These are phyloP conservation scores for Parafenestella ontariensis DNA, from an alignment of 2,329 filamentous ascomycete species.

Conservation along the genomic window DNA sequence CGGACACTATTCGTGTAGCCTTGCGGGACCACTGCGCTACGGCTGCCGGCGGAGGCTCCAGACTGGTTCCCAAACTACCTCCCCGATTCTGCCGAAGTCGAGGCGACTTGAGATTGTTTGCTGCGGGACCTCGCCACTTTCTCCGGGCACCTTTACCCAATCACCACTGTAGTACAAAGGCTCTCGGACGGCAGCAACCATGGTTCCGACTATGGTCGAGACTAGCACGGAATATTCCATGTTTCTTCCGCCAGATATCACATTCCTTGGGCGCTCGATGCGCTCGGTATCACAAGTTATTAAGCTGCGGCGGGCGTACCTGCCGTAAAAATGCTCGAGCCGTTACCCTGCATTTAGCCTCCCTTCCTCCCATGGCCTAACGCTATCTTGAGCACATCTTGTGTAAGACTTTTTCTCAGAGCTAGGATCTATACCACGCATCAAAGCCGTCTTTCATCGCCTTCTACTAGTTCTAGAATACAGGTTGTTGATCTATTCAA, in stretches of 20 bases:
- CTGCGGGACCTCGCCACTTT: constrained; percentile 21
- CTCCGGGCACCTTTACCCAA: constrained; percentile 3
- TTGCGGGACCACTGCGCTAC: constrained; percentile 29
- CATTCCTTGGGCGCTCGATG: neutral
- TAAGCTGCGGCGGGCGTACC: too few species aligned
- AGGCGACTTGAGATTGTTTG: constrained; percentile 15
- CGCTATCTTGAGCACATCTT: neutral
- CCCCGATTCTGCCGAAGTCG: constrained; percentile 29
- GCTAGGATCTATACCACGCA: too few species aligned
- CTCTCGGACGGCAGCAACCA: neutral
- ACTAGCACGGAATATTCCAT: neutral
- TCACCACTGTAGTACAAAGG: neutral
- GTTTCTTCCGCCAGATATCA: neutral
- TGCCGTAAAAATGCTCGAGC: too few species aligned
- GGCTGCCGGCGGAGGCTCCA: constrained; percentile 36
- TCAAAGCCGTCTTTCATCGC: too few species aligned
- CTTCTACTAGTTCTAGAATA: neutral
- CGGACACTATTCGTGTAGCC: constrained; percentile 21
- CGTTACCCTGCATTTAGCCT: neutral
- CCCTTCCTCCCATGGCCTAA: neutral
- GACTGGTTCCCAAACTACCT: constrained; percentile 26
- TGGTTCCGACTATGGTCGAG: neutral
- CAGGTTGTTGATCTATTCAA: neutral
- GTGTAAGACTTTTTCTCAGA: neutral
- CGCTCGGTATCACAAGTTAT: neutral